Percentiles rank a stretch among this genome's conserved stretches.
Conservation (phyloP, 2,329 filamentous ascomycete genomes). For the Ilyonectria sp. region DNA sequence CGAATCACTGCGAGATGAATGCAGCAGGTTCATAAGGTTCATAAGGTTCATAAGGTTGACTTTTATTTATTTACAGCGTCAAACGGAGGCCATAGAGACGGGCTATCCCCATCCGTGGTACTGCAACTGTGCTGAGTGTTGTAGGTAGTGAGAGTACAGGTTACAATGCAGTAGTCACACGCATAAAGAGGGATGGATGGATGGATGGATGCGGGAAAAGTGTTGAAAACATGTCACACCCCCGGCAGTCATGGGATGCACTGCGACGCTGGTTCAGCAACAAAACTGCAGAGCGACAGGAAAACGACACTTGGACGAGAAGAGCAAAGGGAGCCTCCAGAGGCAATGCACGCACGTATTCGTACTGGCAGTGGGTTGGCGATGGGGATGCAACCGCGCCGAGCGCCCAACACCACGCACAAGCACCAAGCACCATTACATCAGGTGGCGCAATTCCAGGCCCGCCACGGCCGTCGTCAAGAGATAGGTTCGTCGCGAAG, state of each 20-base stretch:
- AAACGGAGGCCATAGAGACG: neutral
- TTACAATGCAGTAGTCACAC: neutral
- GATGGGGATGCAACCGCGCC: slow-evolving; percentile 4
- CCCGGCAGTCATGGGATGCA: slow-evolving; percentile 10
- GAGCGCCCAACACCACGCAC: neutral
- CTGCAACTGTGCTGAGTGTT: no score
- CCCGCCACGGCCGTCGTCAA: neutral
- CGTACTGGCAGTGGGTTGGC: slow-evolving; percentile 7
- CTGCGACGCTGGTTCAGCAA: slow-evolving; percentile 5
- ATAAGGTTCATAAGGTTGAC: neutral
- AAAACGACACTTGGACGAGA: neutral
- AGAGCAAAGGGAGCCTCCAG: neutral
- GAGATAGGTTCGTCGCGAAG: neutral
- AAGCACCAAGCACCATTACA: slow-evolving; percentile 37
- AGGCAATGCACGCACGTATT: slow-evolving; percentile 22
- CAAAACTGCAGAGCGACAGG: neutral
- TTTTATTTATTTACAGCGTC: neutral
- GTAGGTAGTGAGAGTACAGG: neutral
- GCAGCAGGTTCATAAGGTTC: slow-evolving; percentile 15
- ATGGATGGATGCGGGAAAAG: neutral
- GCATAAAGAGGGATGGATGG: neutral
- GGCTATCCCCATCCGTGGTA: no score
- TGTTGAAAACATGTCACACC: neutral
- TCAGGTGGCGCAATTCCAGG: slow-evolving; percentile 44
- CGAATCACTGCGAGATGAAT: slow-evolving; percentile 34